Evolutionary conservation across 805 yeast species (phyloP).

Genomic region (Hanseniaspora vineae): DNA sequence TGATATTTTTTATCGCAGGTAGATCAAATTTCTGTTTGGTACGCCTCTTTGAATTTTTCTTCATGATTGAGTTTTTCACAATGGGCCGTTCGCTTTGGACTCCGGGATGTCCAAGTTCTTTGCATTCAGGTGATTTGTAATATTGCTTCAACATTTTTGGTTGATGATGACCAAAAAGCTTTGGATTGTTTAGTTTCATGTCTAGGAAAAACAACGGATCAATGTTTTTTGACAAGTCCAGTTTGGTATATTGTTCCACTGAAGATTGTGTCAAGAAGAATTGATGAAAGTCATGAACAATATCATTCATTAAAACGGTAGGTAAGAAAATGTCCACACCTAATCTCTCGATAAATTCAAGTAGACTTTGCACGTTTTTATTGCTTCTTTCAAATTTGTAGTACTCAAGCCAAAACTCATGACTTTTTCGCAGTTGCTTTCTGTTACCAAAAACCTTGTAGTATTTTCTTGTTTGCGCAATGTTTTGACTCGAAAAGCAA

Average conservation of each 20-base stretch:
- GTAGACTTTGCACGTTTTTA: constrained; percentile 32
- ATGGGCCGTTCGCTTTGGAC: not conserved
- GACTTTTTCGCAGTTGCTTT: constrained; percentile 25
- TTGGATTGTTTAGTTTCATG: not conserved
- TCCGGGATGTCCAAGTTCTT: not conserved
- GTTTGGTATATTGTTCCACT: not conserved
- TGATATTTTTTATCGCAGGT: not conserved
- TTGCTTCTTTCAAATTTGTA: constrained; percentile 39
- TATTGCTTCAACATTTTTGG: not conserved
- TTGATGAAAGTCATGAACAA: constrained; percentile 24
- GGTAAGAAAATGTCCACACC: constrained; percentile 37
- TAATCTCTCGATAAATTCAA: constrained; percentile 32
- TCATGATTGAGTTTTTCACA: not conserved
- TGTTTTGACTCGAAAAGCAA: constrained; percentile 16
- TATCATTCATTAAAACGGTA: constrained; percentile 30
- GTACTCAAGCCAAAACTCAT: constrained; percentile 43
- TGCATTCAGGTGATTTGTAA: not conserved
- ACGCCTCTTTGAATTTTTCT: not conserved
- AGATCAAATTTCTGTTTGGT: constrained; percentile 1
- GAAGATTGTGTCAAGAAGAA: constrained; percentile 14
- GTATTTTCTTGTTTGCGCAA: constrained; percentile 21
- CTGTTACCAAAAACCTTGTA: constrained; percentile 17
- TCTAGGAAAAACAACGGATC: not conserved
- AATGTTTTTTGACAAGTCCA: not conserved
- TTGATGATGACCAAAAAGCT: not conserved